Base-by-base conservation (phyloP, 208 protist genomes). In the Wallacemonas sp. region DNA sequence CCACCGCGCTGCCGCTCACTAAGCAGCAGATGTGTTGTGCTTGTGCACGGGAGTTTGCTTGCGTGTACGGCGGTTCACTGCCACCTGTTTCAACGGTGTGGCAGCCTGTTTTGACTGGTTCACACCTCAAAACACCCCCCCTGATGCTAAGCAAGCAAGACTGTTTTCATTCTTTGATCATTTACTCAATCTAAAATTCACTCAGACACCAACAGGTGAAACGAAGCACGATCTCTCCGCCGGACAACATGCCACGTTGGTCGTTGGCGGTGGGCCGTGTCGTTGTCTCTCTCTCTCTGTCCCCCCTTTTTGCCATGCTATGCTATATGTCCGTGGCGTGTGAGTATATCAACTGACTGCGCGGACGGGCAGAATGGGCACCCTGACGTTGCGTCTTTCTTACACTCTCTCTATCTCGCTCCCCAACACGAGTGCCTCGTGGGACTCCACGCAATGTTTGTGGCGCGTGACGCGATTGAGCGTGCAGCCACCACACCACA, bases 1-100 rank as follows among this genome's bases (percentile, higher is more conserved):
- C 41, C 86, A 95, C 81, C 78, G 78, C 44, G 51, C 51, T 38
- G 51, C 51, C 21, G 51, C 51, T 1, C 51, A 58, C 19, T 62
- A 62, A 62, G 6, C 17, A 21, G 31, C 24, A 31, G 0, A 12
- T 54, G 46, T 14, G 36, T 41, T 41, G 36, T 14, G 9, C 36
- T 30, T 26, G 2, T 26, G 11, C 22, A 30, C 22, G n/a, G 6
- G 46, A 49, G 6, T 19, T 54, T 54, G 46, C 17, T 54, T 54
- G 46, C 46, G 26, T 30, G 24, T 3, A 26, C 24, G 8, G 26
- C 51, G 31, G 33, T 9, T 34, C n/a, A n/a, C n/a, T n/a, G n/a
- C n/a, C n/a, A n/a, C n/a, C n/a, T n/a, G n/a, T n/a, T n/a, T n/a
- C n/a, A n/a, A n/a, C n/a, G n/a, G 14, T 58, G 51, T 33, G 47